Base-by-base conservation (phyloP, 768 basidiomycete species). In the Pleurotus cornucopiae region DNA sequence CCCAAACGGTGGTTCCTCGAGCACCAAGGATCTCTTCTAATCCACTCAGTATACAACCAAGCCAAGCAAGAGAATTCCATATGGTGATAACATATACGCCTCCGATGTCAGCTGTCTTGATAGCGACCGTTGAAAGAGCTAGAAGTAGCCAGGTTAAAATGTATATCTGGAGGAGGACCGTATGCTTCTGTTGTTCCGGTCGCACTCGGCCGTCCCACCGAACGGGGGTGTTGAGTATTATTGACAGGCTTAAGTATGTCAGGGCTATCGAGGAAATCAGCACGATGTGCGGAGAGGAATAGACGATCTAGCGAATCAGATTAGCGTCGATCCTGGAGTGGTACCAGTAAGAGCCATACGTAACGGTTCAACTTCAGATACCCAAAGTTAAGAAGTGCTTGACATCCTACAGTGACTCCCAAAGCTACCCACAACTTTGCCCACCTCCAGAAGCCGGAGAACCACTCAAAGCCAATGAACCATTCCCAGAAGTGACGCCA, bases 391-490 rank as follows among this genome's bases (percentile, higher is more conserved):
- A 89, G 69, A 2, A 74, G 71, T 2, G 67, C 71, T 59, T 88
- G 81, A 2, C 79, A 60, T 5, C 68, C 76, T 3, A 76, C 60
- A 1, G 75, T 71, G 9, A 84, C 60, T 6, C 76, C 46, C 38
- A 89, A 61, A 1, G 84, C 77, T 0, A 84, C 60, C 82, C 86
- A 89, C 63, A 91, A 86, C 55, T 82, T 81, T 20, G 74, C 70
- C 70, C 83, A 84, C 43, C 69, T 73, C 73, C 81, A 80, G 6
- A 76, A 60, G 0, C 59, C 64, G 46, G 63, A 62, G 13, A 74
- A 43, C 57, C 66, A 68, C 45, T 58, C 61, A 14, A 69, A 57
- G 16, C 54, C 55, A 41, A 63, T 69, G 40, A 70, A 49, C 57
- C 56, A 65, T 14, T 49, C 54, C 60, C 72, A 69, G 14, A 61